Conservation (phyloP, 2,329 filamentous ascomycete species). For the Colletotrichum sp. region DNA sequence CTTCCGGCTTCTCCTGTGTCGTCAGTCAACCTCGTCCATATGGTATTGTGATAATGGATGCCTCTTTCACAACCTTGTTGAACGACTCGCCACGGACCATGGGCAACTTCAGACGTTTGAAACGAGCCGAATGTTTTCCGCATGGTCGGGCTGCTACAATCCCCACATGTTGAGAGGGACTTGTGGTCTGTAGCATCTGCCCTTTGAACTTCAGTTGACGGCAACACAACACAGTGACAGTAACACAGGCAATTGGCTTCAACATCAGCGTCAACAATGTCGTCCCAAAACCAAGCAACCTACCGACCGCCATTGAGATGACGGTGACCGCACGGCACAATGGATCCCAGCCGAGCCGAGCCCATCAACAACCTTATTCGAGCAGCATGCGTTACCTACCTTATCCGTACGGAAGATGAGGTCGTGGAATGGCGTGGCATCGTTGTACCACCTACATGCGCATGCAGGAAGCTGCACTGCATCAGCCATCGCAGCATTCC, state of each 20-base stretch:
- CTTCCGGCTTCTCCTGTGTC: background rate
- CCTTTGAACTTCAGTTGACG: background rate
- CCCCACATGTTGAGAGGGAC: background rate
- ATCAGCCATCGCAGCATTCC: slow-evolving; percentile 3
- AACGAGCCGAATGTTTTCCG: background rate
- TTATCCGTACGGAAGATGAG: background rate
- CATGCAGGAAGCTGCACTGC: slow-evolving; percentile 8
- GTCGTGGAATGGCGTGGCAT: background rate
- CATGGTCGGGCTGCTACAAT: background rate
- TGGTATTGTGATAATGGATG: background rate
- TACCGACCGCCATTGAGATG: background rate
- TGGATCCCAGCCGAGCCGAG: background rate
- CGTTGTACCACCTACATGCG: slow-evolving; percentile 5
- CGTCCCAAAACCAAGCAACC: background rate
- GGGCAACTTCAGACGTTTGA: background rate
- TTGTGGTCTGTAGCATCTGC: background rate
- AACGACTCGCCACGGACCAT: background rate
- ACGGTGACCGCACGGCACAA: background rate
- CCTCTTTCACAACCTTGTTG: background rate
- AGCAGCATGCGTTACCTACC: background rate
- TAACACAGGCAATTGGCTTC: background rate
- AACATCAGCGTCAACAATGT: background rate
- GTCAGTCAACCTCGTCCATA: background rate
- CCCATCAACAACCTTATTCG: slow-evolving; percentile 1
- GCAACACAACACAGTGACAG: background rate